Base-by-base conservation (phyloP, 805 yeast genomes). In the Maudiozyma bulderi region DNA sequence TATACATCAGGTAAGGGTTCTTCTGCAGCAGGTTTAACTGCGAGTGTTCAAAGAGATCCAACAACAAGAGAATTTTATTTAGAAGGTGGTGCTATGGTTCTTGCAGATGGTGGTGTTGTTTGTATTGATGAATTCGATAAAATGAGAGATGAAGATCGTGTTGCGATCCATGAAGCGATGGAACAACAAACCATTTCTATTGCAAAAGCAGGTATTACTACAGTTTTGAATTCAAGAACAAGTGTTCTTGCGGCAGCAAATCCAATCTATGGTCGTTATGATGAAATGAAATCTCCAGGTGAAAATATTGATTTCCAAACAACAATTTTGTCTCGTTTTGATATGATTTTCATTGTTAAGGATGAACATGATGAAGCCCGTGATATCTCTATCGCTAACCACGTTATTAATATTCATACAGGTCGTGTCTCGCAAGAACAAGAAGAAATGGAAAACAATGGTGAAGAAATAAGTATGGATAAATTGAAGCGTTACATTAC, bases 71-170 rank as follows among this genome's bases (percentile, higher is more conserved):
- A 93, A 58, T 93, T 91, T 66, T 91, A 86, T 65, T 73, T 93
- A 47, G 99, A 93, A 76, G 99, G 99, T 52, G 99, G 99, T 69
- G 99, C 99, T 8, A 90, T 93, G 97, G 99, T 93, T n/a, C 73
- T 93, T 46, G 99, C 99, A 0, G 99, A 93, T 70, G 98, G 98
- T 39, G 99, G 99, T 56, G 97, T 93, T 46, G 97, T 91, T 44
- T 93, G 98, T 76, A 93, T 93, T 62, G 99, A 93, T 73, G 99
- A 93, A 75, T 93, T 93, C 64, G 99, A 93, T 68, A 93, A 93
- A 73, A 93, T 93, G 99, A 77, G 98, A 65, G 99, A 93, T 62
- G 98, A 93, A 65, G 99, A 93, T 68, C 78, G 99, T 64, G 98
- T 93, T 38, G 98, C 99, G 0, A 93, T 93, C 57, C 99, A 93